A percentile compares a stretch with the other conserved stretches of the same genome.
Evolutionary conservation across 164 flowering plant genomes (phyloP).

Genomic region (Sedum album): DNA sequence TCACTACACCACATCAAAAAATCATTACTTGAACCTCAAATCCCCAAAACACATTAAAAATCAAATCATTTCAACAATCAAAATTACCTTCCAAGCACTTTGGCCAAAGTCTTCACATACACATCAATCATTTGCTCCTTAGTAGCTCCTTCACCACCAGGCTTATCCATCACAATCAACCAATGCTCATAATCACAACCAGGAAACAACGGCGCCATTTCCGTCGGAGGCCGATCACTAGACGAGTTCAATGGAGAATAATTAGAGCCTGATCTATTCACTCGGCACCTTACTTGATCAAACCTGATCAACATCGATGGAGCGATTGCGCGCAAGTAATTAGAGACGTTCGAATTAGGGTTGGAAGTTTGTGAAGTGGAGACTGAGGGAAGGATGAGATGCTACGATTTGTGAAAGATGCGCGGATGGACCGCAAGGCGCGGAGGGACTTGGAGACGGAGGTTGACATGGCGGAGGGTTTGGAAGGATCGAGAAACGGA

Average conservation of each 20-base stretch:
- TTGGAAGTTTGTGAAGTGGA: neutral
- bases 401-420: neutral
- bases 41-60: neutral
- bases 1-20: conserved; percentile 31
- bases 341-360: neutral
- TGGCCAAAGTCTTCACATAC: conserved; percentile 22
- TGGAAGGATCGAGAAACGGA: neutral
- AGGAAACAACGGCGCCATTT: conserved; percentile 29
- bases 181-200: conserved; percentile 29
- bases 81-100: conserved; percentile 30
- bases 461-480: neutral
- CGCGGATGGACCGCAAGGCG: neutral
- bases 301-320: neutral
- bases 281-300: neutral
- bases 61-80: neutral
- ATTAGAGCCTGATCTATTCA: neutral
- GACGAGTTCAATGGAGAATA: neutral
- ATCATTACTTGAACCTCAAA: neutral
- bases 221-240: conserved; percentile 5
- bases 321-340: neutral
- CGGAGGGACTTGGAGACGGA: neutral
- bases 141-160: conserved; percentile 24
- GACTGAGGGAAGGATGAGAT: neutral
- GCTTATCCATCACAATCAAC: conserved; percentile 27
- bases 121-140: conserved; percentile 26